Conservation (phyloP, 345 rosid species). For the Kernera saxatilis region DNA sequence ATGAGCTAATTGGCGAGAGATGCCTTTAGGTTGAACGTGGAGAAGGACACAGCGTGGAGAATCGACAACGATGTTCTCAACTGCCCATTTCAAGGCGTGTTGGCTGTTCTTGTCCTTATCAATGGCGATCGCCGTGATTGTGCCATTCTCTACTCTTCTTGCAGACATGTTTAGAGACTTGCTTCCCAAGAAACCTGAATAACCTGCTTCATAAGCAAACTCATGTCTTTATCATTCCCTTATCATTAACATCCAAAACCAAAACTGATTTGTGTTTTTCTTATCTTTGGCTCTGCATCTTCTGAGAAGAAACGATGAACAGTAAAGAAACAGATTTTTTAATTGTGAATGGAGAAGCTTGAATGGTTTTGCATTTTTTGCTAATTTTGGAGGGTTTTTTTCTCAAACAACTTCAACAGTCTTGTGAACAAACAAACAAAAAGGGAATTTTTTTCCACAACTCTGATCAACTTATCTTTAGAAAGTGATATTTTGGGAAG, state of each 20-base stretch:
- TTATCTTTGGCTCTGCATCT: background rate
- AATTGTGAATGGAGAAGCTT: background rate
- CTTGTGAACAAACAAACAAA: conserved; percentile 14
- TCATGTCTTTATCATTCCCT: background rate
- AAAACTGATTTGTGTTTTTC: conserved; percentile 1
- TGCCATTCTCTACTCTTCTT: conserved; percentile 14
- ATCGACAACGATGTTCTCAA: conserved; percentile 48
- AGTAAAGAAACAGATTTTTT: conserved; percentile 2
- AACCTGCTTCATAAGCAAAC: background rate
- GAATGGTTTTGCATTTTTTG: conserved; percentile 3
- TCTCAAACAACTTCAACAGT: conserved; percentile 20
- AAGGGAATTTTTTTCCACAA: background rate
- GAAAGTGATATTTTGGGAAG: conserved; percentile 4
- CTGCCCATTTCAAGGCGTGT: conserved; percentile 72
- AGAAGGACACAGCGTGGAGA: conserved; percentile 60
- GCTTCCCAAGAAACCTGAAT: conserved; percentile 11
- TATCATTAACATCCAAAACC: background rate
- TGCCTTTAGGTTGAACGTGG: conserved; percentile 39
- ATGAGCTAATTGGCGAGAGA: background rate
- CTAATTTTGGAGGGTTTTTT: conserved; percentile 12
- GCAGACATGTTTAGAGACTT: conserved; percentile 26
- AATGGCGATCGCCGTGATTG: conserved; percentile 49
- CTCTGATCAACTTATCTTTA: conserved; percentile 6
- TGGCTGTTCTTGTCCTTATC: conserved; percentile 83
- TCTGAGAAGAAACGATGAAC: conserved; percentile 5